phyloP scores from a whole-genome alignment of 139 green algal species.

The Asterochloris erici region DNA sequence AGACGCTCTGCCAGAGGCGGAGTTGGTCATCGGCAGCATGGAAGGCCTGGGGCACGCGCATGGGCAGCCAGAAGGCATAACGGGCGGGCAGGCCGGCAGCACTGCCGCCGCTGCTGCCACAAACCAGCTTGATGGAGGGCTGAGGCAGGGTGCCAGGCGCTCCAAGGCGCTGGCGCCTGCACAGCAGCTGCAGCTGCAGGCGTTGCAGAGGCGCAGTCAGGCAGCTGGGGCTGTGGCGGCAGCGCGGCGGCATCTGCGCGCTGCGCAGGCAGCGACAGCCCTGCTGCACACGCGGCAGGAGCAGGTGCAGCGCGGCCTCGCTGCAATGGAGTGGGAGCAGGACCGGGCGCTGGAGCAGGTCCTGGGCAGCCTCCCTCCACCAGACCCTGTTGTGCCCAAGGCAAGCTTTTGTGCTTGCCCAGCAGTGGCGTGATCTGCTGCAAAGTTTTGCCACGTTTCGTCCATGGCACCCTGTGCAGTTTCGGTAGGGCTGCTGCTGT shows the following conservation, averaged over 20 bases:
- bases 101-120: too few species aligned
- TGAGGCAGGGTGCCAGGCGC: not conserved
- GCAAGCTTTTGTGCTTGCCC: too few species aligned
- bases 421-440: too few species aligned
- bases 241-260: not conserved
- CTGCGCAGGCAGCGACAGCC: not conserved
- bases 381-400: not conserved
- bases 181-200: not conserved
- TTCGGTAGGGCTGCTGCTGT: too few species aligned
- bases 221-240: not conserved
- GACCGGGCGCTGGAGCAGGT: not conserved
- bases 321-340: constrained; percentile 5
- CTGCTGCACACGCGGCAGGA: not conserved
- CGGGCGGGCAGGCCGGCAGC: too few species aligned
- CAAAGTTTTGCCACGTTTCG: too few species aligned
- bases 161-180: not conserved
- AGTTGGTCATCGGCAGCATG: too few species aligned
- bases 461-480: too few species aligned
- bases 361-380: not conserved
- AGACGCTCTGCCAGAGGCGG: too few species aligned
- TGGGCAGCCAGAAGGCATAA: too few species aligned
- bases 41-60: too few species aligned
- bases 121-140: too few species aligned
- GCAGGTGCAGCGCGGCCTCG: not conserved
- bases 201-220: not conserved